Evolutionary conservation across 139 green algal species (phyloP).

Genomic region (Desmodesmus armatus): DNA sequence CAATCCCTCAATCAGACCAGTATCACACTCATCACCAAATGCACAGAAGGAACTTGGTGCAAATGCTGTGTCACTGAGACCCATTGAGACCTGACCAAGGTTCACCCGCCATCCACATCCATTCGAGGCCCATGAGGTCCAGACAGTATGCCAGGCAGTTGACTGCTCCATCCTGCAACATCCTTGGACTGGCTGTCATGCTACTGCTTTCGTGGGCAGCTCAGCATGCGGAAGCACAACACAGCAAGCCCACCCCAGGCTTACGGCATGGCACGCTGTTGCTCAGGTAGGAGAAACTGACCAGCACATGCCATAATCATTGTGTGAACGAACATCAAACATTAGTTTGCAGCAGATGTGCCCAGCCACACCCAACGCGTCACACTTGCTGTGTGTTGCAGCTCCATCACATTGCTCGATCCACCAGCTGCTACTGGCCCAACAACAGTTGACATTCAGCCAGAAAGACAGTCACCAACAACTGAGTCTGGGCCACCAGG

Average conservation of each 20-base stretch:
- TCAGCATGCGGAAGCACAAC: neutral
- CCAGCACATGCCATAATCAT: no score
- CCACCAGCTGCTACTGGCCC: constrained; percentile 1
- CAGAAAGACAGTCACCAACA: no score
- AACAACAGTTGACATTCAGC: no score
- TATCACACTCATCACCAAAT: neutral
- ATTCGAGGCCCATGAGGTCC: neutral
- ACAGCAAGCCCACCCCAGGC: neutral
- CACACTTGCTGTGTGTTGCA: no score
- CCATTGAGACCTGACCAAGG: neutral
- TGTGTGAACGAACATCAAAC: no score
- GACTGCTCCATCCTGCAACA: no score
- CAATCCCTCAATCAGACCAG: no score
- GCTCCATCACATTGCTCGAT: no score
- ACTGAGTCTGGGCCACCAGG: no score
- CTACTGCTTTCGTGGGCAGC: neutral
- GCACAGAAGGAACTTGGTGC: neutral
- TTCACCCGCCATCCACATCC: neutral
- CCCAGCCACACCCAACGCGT: no score
- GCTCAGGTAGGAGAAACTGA: neutral
- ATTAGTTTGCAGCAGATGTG: neutral
- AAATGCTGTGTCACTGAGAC: neutral
- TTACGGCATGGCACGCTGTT: neutral
- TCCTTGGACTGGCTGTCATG: no score
- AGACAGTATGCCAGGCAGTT: neutral